Evolutionary conservation across 495 filamentous ascomycete species (phyloP).

Genomic region (Cetradonia linearis): DNA sequence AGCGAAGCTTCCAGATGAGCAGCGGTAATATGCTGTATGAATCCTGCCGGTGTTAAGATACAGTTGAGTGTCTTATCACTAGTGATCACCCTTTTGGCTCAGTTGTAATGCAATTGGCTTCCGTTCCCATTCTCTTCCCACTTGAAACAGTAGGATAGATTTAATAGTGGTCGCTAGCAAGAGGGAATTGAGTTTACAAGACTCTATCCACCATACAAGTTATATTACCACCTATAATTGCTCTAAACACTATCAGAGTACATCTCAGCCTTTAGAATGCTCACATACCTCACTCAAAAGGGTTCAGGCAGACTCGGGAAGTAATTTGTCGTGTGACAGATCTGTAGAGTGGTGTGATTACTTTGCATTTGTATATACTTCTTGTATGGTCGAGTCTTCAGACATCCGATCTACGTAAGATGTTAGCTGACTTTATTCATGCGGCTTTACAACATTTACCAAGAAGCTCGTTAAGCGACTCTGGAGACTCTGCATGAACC

Average conservation of each 20-base stretch:
- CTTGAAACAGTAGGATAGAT: not conserved
- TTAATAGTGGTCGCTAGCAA: not conserved
- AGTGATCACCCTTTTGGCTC: too few species aligned
- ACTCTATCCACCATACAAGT: not conserved
- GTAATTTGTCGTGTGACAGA: not conserved
- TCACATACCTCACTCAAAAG: not conserved
- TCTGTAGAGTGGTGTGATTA: not conserved
- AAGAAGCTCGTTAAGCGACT: slow-evolving; percentile 42
- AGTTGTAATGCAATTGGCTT: too few species aligned
- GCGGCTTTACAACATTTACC: slow-evolving; percentile 37
- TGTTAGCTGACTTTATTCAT: slow-evolving; percentile 17
- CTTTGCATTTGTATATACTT: slow-evolving; percentile 41
- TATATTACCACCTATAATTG: not conserved
- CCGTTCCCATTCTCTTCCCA: too few species aligned
- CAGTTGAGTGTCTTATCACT: too few species aligned
- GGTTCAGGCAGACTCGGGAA: not conserved
- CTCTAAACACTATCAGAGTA: not conserved
- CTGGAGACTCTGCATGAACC: slow-evolving; percentile 42
- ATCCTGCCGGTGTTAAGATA: too few species aligned
- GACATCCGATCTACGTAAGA: slow-evolving; percentile 32
- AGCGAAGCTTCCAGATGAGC: too few species aligned
- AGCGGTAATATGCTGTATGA: too few species aligned
- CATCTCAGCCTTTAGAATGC: not conserved
- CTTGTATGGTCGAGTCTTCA: slow-evolving; percentile 55
- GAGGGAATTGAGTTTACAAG: not conserved